phyloP scores from a whole-genome alignment of 768 basidiomycete species.

The Cyclocybe aegerita region DNA sequence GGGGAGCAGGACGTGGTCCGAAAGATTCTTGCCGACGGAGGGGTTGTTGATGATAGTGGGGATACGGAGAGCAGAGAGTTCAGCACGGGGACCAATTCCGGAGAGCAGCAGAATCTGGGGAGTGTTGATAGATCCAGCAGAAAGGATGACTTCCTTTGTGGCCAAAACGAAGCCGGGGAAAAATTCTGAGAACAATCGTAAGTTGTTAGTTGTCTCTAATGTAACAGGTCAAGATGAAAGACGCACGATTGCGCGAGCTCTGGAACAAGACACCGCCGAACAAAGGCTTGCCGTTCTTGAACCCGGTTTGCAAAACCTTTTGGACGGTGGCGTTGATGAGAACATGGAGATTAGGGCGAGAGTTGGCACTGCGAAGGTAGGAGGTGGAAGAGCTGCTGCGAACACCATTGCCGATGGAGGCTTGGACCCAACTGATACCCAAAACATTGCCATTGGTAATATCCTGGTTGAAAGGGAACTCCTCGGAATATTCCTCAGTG shows the following conservation, averaged over 20 bases:
- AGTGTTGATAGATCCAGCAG: constrained; percentile 34
- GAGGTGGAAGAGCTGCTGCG: constrained; percentile 37
- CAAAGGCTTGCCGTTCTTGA: constrained; percentile 9
- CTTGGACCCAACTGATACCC: constrained; percentile 34
- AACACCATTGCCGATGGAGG: constrained; percentile 28
- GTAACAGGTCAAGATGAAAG: neutral
- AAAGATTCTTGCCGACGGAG: constrained; percentile 48
- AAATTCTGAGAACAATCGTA: neutral
- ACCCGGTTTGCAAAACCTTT: constrained; percentile 23
- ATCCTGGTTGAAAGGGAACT: constrained; percentile 36
- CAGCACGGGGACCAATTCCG: constrained; percentile 36
- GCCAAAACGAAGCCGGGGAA: constrained; percentile 16
- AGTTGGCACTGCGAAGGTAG: constrained; percentile 27
- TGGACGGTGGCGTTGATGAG: constrained; percentile 30
- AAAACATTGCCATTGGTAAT: constrained; percentile 29
- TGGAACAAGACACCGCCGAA: constrained; percentile 20
- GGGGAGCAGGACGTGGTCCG: constrained; percentile 33
- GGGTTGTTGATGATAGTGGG: constrained; percentile 33
- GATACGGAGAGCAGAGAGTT: constrained; percentile 38
- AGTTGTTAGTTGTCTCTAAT: neutral
- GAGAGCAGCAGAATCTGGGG: constrained; percentile 39
- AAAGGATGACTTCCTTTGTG: constrained; percentile 33
- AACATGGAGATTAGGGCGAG: constrained; percentile 35
- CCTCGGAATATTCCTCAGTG: constrained; percentile 26
- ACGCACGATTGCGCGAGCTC: constrained; percentile 1